Evolutionary conservation across 805 yeast species (phyloP).

Genomic region (Saccharomycopsis guyanensis): DNA sequence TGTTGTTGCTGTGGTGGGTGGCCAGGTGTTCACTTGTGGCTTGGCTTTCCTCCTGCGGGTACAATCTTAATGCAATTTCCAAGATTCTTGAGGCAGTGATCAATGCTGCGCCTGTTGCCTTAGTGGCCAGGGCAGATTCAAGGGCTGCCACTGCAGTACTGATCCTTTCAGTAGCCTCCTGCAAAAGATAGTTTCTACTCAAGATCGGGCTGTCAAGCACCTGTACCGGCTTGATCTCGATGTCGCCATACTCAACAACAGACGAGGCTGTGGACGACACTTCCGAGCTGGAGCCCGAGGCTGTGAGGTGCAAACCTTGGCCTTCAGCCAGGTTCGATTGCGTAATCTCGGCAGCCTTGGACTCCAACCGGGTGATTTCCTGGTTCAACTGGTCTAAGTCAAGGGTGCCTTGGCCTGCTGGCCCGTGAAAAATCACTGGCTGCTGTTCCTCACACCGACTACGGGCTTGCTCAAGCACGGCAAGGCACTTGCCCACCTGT

Average conservation of each 20-base stretch:
- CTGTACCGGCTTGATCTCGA: background rate
- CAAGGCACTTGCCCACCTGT: background rate
- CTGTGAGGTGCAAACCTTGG: background rate
- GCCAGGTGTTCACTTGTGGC: background rate
- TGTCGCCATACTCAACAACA: background rate
- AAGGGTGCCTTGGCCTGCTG: background rate
- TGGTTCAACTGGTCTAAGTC: background rate
- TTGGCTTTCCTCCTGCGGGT: background rate
- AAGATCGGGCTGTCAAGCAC: slow-evolving; percentile 6
- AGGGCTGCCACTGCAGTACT: background rate
- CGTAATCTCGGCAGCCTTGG: too few relatives aligned
- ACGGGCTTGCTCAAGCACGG: background rate
- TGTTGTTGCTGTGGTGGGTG: background rate
- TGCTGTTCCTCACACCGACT: background rate
- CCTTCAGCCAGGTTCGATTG: too few relatives aligned
- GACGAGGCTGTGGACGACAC: background rate
- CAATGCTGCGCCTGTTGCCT: slow-evolving; percentile 4
- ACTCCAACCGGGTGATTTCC: background rate
- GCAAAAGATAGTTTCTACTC: slow-evolving; percentile 9
- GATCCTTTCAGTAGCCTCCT: slow-evolving; percentile 1
- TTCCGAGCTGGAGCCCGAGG: background rate
- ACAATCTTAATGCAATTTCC: slow-evolving; percentile 11
- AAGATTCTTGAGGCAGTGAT: slow-evolving; percentile 5
- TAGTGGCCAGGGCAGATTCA: slow-evolving; percentile 3
- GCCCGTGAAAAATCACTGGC: background rate